Conservation (phyloP, 345 rosid species). For the Aegle marmelos region DNA sequence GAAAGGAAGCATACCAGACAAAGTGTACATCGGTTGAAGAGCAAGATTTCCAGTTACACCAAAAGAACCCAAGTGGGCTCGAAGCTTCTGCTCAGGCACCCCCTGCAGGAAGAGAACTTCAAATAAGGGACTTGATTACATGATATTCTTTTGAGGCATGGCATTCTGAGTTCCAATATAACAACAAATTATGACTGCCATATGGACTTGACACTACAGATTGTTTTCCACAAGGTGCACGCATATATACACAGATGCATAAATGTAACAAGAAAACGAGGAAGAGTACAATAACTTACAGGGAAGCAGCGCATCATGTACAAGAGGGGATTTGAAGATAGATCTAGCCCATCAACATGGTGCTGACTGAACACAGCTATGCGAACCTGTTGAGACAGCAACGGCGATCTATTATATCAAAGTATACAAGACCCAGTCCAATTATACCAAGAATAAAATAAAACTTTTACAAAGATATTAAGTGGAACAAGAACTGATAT, state of each 20-base stretch:
- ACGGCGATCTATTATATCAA: conserved; percentile 17
- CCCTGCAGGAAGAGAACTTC: conserved; percentile 53
- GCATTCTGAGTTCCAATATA: background rate
- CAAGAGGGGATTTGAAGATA: conserved; percentile 90
- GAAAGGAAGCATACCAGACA: conserved; percentile 60
- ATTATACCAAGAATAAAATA: background rate
- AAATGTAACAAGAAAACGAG: background rate
- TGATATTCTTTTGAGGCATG: background rate
- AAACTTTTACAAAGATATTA: background rate
- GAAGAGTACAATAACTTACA: conserved; percentile 38
- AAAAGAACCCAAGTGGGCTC: conserved; percentile 90
- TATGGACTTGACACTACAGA: background rate
- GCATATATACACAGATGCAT: background rate
- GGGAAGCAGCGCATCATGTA: conserved; percentile 99
- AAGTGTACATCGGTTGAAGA: conserved; percentile 97
- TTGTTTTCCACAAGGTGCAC: background rate
- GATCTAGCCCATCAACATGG: conserved; percentile 97
- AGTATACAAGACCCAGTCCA: background rate
- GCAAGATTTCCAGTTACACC: conserved; percentile 99
- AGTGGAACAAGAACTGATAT: background rate
- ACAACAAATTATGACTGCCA: background rate
- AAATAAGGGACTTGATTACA: conserved; percentile 10
- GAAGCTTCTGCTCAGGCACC: conserved; percentile 93
- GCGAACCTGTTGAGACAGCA: conserved; percentile 63
- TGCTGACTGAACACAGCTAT: conserved; percentile 99